Evolutionary conservation across 805 yeast genomes (phyloP).

Genomic region (Myxozyma nipponensis): DNA sequence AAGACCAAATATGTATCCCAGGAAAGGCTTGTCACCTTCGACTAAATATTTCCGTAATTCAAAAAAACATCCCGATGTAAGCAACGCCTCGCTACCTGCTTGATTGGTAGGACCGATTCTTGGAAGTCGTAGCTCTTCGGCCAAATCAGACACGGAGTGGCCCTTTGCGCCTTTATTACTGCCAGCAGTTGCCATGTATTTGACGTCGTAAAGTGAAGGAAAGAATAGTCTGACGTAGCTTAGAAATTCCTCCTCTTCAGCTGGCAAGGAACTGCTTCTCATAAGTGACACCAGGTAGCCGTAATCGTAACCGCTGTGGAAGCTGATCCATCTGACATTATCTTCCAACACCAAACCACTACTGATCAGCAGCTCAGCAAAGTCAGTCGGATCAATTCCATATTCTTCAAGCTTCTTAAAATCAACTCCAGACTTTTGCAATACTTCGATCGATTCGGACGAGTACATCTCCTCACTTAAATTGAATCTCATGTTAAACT

Average conservation of each 20-base stretch:
- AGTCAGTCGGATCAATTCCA: slow-evolving; percentile 76
- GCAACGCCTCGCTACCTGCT: slow-evolving; percentile 46
- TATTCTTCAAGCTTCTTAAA: slow-evolving; percentile 65
- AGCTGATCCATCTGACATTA: slow-evolving; percentile 79
- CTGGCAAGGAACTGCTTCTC: slow-evolving; percentile 73
- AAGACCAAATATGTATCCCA: slow-evolving; percentile 40
- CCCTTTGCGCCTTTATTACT: slow-evolving; percentile 30
- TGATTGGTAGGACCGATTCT: slow-evolving; percentile 38
- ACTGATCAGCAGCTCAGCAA: slow-evolving; percentile 79
- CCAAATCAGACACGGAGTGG: slow-evolving; percentile 38
- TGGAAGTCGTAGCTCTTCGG: slow-evolving; percentile 44
- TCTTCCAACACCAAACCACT: slow-evolving; percentile 78
- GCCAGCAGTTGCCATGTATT: slow-evolving; percentile 41
- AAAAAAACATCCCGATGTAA: slow-evolving; percentile 44
- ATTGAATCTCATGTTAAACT: slow-evolving; percentile 86
- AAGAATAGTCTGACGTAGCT: slow-evolving; percentile 67
- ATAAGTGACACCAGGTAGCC: slow-evolving; percentile 81
- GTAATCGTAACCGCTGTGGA: slow-evolving; percentile 88
- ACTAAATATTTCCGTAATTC: slow-evolving; percentile 36
- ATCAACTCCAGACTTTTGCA: slow-evolving; percentile 78
- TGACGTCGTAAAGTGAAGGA: slow-evolving; percentile 81
- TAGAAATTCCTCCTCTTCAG: slow-evolving; percentile 71
- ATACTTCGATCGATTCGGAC: slow-evolving; percentile 73
- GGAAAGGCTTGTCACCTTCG: slow-evolving; percentile 17
- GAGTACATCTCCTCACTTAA: slow-evolving; percentile 73